These are phyloP conservation scores for Yamadazyma blattariae DNA, from an alignment of 1,139 yeast species.

Conservation along the genomic window DNA sequence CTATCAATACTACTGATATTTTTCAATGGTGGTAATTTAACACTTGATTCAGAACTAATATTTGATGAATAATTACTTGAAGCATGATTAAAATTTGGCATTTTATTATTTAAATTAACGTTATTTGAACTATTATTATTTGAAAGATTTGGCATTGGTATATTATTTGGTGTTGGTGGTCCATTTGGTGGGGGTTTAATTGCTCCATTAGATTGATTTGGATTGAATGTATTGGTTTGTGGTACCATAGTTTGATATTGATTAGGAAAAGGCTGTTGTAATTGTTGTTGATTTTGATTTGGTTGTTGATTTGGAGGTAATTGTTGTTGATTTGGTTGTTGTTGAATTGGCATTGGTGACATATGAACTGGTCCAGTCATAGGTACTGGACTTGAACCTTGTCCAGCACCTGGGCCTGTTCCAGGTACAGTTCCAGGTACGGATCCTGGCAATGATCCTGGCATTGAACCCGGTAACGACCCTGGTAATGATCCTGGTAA, in stretches of 20 bases:
- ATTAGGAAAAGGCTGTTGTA: too few relatives aligned
- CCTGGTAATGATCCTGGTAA: not conserved
- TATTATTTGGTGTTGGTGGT: conserved; percentile 14
- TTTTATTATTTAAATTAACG: too few relatives aligned
- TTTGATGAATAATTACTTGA: conserved; percentile 1
- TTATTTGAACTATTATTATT: too few relatives aligned
- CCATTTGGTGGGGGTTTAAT: conserved; percentile 12
- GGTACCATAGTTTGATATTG: not conserved
- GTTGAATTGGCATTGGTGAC: too few relatives aligned
- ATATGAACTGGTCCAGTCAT: too few relatives aligned
- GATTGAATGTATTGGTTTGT: conserved; percentile 2
- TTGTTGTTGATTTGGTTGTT: not conserved
- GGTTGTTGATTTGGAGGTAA: not conserved
- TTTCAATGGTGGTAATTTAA: conserved; percentile 9
- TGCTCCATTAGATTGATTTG: conserved; percentile 3
- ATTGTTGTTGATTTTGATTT: not conserved
- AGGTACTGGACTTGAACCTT: too few relatives aligned
- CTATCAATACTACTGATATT: not conserved
- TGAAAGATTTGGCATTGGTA: conserved; percentile 6
- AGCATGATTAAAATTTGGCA: too few relatives aligned
- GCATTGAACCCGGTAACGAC: not conserved
- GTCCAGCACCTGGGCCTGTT: too few relatives aligned
- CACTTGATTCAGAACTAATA: conserved; percentile 3
- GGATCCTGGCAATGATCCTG: not conserved
- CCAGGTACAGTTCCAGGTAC: not conserved